Conservation (phyloP, 1,139 yeast genomes). For the Taphrina pruni region DNA sequence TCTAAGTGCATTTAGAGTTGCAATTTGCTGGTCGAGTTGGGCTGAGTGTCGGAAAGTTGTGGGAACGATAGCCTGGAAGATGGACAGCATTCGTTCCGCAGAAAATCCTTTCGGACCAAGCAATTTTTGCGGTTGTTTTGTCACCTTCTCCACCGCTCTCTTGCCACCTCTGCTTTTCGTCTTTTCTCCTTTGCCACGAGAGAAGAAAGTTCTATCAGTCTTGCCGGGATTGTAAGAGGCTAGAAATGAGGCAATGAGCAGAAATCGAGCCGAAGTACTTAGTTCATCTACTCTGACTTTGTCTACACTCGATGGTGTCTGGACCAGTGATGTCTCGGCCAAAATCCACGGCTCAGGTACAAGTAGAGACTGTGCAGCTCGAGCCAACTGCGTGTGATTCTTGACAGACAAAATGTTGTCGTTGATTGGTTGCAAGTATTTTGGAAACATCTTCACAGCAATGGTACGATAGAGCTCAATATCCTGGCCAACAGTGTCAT, state of each 20-base stretch:
- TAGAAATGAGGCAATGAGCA: slow-evolving; percentile 70
- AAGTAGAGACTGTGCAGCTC: slow-evolving; percentile 16
- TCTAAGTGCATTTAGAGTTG: slow-evolving; percentile 65
- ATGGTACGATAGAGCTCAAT: slow-evolving; percentile 17
- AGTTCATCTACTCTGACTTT: slow-evolving; percentile 2
- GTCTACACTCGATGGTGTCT: background rate
- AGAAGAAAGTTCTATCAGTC: slow-evolving; percentile 65
- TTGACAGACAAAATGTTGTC: slow-evolving; percentile 23
- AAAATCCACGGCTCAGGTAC: slow-evolving; percentile 32
- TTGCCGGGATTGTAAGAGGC: slow-evolving; percentile 71
- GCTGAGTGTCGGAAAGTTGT: slow-evolving; percentile 55
- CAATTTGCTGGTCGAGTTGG: slow-evolving; percentile 62
- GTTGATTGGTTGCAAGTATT: slow-evolving; percentile 30
- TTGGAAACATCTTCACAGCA: slow-evolving; percentile 26
- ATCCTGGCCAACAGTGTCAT: slow-evolving; percentile 31
- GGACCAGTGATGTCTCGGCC: slow-evolving; percentile 15
- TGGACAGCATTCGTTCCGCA: slow-evolving; percentile 70
- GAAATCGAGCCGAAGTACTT: slow-evolving; percentile 42
- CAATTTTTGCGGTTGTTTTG: slow-evolving; percentile 38
- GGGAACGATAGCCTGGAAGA: slow-evolving; percentile 62
- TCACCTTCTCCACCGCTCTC: slow-evolving; percentile 13
- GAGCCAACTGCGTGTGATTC: slow-evolving; percentile 25
- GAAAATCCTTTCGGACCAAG: slow-evolving; percentile 69
- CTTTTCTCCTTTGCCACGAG: slow-evolving; percentile 58
- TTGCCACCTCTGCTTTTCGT: slow-evolving; percentile 32